Evolutionary conservation across 2,329 filamentous ascomycete genomes (phyloP).

Genomic region (Arthrobotrys iridis): DNA sequence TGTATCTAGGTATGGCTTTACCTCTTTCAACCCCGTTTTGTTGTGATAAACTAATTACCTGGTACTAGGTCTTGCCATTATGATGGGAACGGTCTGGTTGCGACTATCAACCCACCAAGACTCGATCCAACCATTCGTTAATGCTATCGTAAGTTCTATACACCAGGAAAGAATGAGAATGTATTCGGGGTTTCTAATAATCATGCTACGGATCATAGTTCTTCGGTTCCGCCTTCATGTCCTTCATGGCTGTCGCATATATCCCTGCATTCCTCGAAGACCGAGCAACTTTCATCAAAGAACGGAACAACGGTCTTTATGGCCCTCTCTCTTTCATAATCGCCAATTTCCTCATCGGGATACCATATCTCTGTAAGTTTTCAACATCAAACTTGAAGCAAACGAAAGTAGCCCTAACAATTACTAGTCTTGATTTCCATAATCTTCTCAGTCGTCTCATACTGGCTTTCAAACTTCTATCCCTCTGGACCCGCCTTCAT

Average conservation of each 20-base stretch:
- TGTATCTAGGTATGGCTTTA: slow-evolving; percentile 73
- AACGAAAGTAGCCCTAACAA: not conserved
- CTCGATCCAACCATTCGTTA: slow-evolving; percentile 82
- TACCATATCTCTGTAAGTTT: slow-evolving; percentile 73
- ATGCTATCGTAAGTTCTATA: slow-evolving; percentile 69
- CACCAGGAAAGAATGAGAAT: not conserved
- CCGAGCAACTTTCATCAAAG: slow-evolving; percentile 76
- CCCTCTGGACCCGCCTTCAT: slow-evolving; percentile 75
- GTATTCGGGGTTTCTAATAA: not conserved
- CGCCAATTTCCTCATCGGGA: slow-evolving; percentile 81
- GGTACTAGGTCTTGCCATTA: slow-evolving; percentile 73
- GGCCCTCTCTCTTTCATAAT: slow-evolving; percentile 77
- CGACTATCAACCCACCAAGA: slow-evolving; percentile 74
- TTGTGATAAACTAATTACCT: not conserved
- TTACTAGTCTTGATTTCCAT: slow-evolving; percentile 73
- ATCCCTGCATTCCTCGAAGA: slow-evolving; percentile 86
- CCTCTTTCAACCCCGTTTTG: slow-evolving; percentile 4
- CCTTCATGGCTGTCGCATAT: slow-evolving; percentile 85
- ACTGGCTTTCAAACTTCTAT: slow-evolving; percentile 82
- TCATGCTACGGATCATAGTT: slow-evolving; percentile 62
- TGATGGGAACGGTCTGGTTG: slow-evolving; percentile 90
- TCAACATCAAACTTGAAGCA: not conserved
- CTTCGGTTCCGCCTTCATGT: slow-evolving; percentile 79
- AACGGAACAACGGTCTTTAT: slow-evolving; percentile 83
- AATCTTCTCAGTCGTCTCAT: slow-evolving; percentile 78